Evolutionary conservation across 2,329 filamentous ascomycete species (phyloP).

Genomic region (Aspergillus sp.): DNA sequence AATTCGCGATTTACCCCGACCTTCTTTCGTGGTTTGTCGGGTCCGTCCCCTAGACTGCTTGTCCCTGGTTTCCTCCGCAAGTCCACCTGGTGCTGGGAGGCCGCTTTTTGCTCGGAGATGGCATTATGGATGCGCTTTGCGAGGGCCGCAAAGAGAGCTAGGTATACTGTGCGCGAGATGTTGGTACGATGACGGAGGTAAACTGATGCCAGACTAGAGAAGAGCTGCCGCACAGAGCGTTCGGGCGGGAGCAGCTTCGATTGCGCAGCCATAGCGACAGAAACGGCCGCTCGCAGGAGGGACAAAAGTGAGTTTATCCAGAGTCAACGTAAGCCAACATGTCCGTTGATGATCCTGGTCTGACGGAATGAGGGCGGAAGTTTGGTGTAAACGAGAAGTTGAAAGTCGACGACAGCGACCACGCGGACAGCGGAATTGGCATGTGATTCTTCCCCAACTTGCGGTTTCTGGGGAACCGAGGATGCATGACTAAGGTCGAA

Average conservation of each 20-base stretch:
- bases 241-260: constrained; percentile 72
- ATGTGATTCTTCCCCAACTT: constrained; percentile 24
- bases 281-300: constrained; percentile 15
- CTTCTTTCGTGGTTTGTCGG: constrained; percentile 64
- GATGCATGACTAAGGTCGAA: constrained; percentile 18
- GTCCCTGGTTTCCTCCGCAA: constrained; percentile 58
- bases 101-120: constrained; percentile 89
- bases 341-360: constrained; percentile 13
- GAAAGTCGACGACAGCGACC: background rate
- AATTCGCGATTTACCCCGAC: constrained; percentile 92
- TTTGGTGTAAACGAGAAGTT: background rate
- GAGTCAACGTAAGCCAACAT: constrained; percentile 29
- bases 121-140: constrained; percentile 88
- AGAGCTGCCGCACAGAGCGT: constrained; percentile 66
- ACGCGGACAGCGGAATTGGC: constrained; percentile 13
- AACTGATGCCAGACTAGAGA: constrained; percentile 69
- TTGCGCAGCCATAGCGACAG: constrained; percentile 68
- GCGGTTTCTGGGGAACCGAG: constrained; percentile 16
- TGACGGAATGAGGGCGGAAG: background rate
- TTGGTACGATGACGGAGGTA: constrained; percentile 80
- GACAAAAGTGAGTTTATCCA: constrained; percentile 23
- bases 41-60: constrained; percentile 39
- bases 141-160: constrained; percentile 79
- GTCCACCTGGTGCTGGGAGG: constrained; percentile 70
- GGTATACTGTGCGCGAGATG: constrained; percentile 82